Conservation (phyloP, 1,284 basidiomycete species). For the Ustilago shanxiensis region DNA sequence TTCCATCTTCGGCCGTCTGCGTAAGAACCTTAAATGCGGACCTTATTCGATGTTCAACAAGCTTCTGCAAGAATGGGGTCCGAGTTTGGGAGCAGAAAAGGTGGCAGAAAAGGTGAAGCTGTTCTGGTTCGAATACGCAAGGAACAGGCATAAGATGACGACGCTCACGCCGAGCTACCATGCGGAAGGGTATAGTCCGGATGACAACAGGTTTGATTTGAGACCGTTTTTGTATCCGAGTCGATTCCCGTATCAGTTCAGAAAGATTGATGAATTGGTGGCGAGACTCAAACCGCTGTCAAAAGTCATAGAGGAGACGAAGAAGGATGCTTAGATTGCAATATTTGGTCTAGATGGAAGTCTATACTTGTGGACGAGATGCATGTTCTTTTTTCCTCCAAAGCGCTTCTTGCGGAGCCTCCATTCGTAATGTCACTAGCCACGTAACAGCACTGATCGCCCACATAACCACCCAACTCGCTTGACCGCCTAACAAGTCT, state of each 20-base stretch:
- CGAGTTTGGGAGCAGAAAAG: constrained; percentile 71
- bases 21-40: constrained; percentile 96
- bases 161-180: constrained; percentile 96
- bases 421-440: constrained; percentile 27
- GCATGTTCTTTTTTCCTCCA: constrained; percentile 23
- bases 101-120: constrained; percentile 97
- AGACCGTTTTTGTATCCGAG: constrained; percentile 95
- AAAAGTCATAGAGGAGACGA: background rate
- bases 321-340: constrained; percentile 12
- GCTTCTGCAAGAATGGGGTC: constrained; percentile 90
- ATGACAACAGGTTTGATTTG: constrained; percentile 96
- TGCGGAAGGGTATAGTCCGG: constrained; percentile 88
- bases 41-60: constrained; percentile 97
- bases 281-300: constrained; percentile 12
- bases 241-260: constrained; percentile 95
- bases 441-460: constrained; percentile 20
- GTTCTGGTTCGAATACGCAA: constrained; percentile 96
- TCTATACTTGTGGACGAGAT: background rate
- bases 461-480: constrained; percentile 48
- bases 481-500: constrained; percentile 36
- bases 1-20: constrained; percentile 88
- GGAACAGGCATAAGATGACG: constrained; percentile 99
- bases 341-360: too few relatives aligned
- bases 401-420: constrained; percentile 23
- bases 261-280: constrained; percentile 86